These are phyloP conservation scores for Anthostomella pinea DNA, from an alignment of 2,329 filamentous ascomycete genomes.

Conservation along the genomic window DNA sequence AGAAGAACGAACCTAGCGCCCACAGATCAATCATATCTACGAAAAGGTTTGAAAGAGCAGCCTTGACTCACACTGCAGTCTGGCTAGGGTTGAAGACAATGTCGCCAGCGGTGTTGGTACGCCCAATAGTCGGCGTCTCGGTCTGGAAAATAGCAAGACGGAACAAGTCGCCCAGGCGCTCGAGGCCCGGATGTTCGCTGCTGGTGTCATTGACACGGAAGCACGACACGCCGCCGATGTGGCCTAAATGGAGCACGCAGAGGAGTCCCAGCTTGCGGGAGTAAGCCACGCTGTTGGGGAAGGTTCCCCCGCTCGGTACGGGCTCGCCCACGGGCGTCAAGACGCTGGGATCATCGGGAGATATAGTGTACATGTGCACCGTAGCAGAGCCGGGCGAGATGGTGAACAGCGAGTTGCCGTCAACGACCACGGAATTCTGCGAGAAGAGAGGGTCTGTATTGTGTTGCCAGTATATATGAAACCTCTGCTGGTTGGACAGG, in stretches of 20 bases:
- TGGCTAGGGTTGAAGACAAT: slow-evolving; percentile 41
- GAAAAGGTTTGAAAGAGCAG: background rate
- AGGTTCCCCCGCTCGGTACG: slow-evolving; percentile 23
- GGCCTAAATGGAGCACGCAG: slow-evolving; percentile 25
- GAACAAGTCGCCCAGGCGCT: slow-evolving; percentile 11
- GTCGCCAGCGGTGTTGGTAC: slow-evolving; percentile 39
- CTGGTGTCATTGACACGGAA: slow-evolving; percentile 17
- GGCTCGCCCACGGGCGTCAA: slow-evolving; percentile 20
- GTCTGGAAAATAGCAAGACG: slow-evolving; percentile 38
- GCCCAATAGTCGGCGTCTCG: slow-evolving; percentile 37
- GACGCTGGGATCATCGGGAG: slow-evolving; percentile 17
- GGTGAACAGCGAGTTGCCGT: slow-evolving; percentile 31
- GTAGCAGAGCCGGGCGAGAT: slow-evolving; percentile 32
- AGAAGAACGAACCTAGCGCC: background rate
- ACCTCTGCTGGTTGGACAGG: background rate
- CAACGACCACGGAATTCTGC: slow-evolving; percentile 18
- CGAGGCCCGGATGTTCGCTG: slow-evolving; percentile 3
- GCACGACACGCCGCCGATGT: slow-evolving; percentile 19
- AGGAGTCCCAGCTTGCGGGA: slow-evolving; percentile 19
- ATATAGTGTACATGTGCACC: slow-evolving; percentile 24
- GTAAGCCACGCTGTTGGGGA: slow-evolving; percentile 26
- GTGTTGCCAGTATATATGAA: background rate
- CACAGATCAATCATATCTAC: background rate
- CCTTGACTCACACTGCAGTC: slow-evolving; percentile 13
- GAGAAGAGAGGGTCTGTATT: slow-evolving; percentile 13